Base-by-base conservation (phyloP, 208 protist species). In the Trypanosoma boissoni region DNA sequence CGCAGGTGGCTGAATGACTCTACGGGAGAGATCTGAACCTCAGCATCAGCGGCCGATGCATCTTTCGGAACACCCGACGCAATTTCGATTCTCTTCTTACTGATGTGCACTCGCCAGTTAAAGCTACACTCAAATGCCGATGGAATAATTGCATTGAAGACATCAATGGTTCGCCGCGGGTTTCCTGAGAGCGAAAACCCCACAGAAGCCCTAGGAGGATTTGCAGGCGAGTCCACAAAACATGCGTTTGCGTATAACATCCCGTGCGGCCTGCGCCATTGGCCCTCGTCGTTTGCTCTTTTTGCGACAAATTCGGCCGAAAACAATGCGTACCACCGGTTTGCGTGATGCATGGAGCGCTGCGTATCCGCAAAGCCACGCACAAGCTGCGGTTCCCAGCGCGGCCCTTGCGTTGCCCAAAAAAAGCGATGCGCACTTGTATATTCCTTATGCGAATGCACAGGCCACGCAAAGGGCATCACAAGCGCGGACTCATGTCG, bases 381-480 rank as follows among this genome's bases (percentile, higher is more conserved):
- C 21, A 88, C 37, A 20, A 83, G 78, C 43, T 58, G 45, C 14
- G 75, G 41, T 34, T 80, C 50, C 78, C 77, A 88, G 31, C 41
- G 57, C 7, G 78, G 82, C 10, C 78, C 78, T 56, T 88, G 82
- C 31, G 82, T 88, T 1, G 82, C 82, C 78, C 82, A 88, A 51
- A 88, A 76, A 49, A 83, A 73, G 51, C 37, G 44, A 37, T 88
- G 82, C 39, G 28, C 28, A 31, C 6, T 5, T 2, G 12, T 3
- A 5, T 32, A 16, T 9, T 41, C 24, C 26, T 3, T 12, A n/a
- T n/a, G n/a, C n/a, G n/a, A n/a, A n/a, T n/a, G n/a, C n/a, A 2
- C 6, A 36, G 8, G 2, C 28, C 23, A 26, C 28, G 49, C 37
- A 14, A 86, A 39, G 27, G 75, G 79, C 20, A 52, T 26, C 14